Base-by-base conservation (phyloP, 257 asterid genomes). In the Solanum arcanum region DNA sequence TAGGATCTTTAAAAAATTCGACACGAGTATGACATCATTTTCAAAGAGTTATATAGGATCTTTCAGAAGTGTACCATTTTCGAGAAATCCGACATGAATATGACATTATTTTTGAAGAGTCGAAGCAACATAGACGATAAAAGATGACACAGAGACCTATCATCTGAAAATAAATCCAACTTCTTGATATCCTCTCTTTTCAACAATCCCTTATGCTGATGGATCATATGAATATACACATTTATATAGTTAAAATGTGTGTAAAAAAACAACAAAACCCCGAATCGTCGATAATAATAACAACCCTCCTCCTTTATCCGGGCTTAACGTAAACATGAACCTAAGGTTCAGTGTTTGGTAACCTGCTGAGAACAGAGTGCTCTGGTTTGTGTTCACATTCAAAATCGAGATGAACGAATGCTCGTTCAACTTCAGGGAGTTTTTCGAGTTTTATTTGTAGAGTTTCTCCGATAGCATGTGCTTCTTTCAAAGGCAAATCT, bases 311-410 rank as follows among this genome's bases (percentile, higher is more conserved):
- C 62, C 8, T 3, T 23, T 7, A n/a, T 76, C n/a, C 39, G 21
- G 7, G 4, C 23, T 12, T 76, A 12, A 41, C 14, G 20, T 77
- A 41, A n/a, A 13, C 12, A 27, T 29, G 83, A 62, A 37, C 23
- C 83, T 90, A 96, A 16, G 99, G 96, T n/a, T 94, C 97, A 35
- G 84, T 94, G 86, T 91, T 87, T 18, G 99, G 99, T 39, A 96
- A 92, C 88, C 95, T 90, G 85, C 93, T 92, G 52, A 96, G 94
- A 42, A 96, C 91, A 59, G 95, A 90, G 88, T 96, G 98, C 91
- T 95, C 98, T 12, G 98, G 98, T 87, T 94, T 95, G 92, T 96
- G 99, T 8, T 92, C 92, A 35, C 98, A 95, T 91, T 96, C 99
- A 23, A 88, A 91, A 87, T 95, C 99, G 37, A 94, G 88, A 87